phyloP scores from a whole-genome alignment of 768 basidiomycete species.

The Collybia nuda region DNA sequence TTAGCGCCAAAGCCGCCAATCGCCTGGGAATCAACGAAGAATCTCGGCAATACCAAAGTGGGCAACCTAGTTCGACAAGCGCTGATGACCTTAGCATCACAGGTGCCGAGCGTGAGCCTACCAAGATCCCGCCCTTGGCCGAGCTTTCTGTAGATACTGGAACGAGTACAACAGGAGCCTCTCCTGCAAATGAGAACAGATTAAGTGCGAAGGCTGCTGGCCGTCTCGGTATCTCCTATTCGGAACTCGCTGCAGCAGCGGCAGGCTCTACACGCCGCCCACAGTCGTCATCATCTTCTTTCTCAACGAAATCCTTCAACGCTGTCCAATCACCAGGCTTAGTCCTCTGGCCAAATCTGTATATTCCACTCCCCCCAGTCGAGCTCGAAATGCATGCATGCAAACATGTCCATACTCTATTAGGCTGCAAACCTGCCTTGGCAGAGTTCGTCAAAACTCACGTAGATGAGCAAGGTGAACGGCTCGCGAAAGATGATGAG shows the following conservation, averaged over 20 bases:
- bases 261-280: conserved; percentile 22
- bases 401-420: conserved; percentile 62
- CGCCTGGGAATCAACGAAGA: conserved; percentile 31
- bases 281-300: conserved; percentile 17
- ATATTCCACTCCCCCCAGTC: conserved; percentile 52
- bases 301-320: conserved; percentile 7
- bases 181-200: conserved; percentile 7
- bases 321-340: conserved; percentile 62
- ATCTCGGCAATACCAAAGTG: conserved; percentile 2
- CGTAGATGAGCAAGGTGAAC: conserved; percentile 34
- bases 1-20: conserved; percentile 34
- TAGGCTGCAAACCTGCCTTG: conserved; percentile 63
- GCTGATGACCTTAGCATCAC: not conserved
- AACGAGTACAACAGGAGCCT: not conserved
- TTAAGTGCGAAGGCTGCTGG: conserved; percentile 41
- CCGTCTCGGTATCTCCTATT: conserved; percentile 37
- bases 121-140: not conserved
- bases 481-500: conserved; percentile 31
- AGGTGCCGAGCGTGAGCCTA: not conserved
- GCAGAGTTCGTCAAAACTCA: conserved; percentile 42
- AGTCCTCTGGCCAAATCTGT: conserved; percentile 56
- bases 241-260: conserved; percentile 25
- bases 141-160: conserved; percentile 6
- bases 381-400: conserved; percentile 79
- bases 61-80: not conserved